These are phyloP conservation scores for Globomyces pollinis-pini DNA, from an alignment of 192 early-diverging fungal genomes.

Conservation along the genomic window DNA sequence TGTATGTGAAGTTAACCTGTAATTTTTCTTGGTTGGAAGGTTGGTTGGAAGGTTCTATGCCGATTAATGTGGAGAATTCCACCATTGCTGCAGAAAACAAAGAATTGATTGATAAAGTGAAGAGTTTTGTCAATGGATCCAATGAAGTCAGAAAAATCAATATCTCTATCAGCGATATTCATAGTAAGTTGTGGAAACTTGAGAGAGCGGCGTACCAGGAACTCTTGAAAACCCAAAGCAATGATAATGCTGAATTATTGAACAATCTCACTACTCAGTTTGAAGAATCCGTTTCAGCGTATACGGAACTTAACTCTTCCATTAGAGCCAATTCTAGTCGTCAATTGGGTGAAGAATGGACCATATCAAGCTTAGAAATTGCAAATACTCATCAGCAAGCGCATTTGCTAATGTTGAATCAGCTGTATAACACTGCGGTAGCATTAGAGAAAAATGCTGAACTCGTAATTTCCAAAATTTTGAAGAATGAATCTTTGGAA, in stretches of 20 bases:
- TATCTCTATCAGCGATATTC: not conserved
- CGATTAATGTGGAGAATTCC: not conserved
- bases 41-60: not conserved
- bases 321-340: no score
- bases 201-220: no score
- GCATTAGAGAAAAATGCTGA: conserved; percentile 2
- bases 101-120: not conserved
- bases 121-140: not conserved
- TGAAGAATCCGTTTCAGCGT: no score
- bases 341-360: no score
- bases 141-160: not conserved
- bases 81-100: not conserved
- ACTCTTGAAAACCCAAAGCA: no score
- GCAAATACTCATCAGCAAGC: no score
- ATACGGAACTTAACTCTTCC: no score
- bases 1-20: not conserved
- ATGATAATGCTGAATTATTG: no score
- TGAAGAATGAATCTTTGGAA: not conserved
- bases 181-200: not conserved
- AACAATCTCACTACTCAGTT: no score
- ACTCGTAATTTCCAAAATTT: not conserved
- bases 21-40: not conserved
- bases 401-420: no score
- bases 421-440: no score
- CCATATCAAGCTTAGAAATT: no score